Evolutionary conservation across 148 eudicot species (phyloP).

Genomic region (Rhododendron molle): DNA sequence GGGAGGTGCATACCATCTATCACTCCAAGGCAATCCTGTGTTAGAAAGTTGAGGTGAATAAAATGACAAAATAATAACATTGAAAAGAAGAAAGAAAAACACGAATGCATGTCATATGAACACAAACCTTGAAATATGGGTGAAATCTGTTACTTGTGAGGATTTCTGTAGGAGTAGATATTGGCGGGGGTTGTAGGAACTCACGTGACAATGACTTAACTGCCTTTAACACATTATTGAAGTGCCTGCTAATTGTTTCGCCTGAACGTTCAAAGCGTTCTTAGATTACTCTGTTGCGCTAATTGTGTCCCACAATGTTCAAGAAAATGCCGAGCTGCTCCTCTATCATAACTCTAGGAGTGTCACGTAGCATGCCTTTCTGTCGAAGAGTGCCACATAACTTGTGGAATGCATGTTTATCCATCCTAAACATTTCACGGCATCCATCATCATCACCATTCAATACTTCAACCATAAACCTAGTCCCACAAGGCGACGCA

Average conservation of each 20-base stretch:
- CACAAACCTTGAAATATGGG: constrained; percentile 68
- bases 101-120: not conserved
- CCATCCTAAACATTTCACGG: constrained; percentile 75
- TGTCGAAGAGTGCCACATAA: constrained; percentile 45
- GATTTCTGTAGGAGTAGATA: constrained; percentile 47
- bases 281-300: constrained; percentile 71
- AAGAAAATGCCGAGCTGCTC: constrained; percentile 73
- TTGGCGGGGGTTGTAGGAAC: constrained; percentile 53
- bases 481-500: constrained; percentile 33
- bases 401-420: constrained; percentile 59
- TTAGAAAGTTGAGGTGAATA: constrained; percentile 2
- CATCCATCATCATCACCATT: constrained; percentile 56
- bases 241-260: constrained; percentile 77
- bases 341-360: constrained; percentile 68
- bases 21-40: constrained; percentile 79
- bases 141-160: constrained; percentile 44
- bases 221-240: constrained; percentile 75
- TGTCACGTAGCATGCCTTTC: constrained; percentile 64
- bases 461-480: constrained; percentile 50
- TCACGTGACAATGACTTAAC: constrained; percentile 68
- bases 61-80: not conserved
- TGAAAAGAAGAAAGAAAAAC: not conserved
- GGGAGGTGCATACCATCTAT: constrained; percentile 76
- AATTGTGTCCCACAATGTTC: constrained; percentile 67
- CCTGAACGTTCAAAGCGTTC: constrained; percentile 78